Base-by-base conservation (phyloP, 352 stramenopile species). In the Halophytophthora polymorphica region DNA sequence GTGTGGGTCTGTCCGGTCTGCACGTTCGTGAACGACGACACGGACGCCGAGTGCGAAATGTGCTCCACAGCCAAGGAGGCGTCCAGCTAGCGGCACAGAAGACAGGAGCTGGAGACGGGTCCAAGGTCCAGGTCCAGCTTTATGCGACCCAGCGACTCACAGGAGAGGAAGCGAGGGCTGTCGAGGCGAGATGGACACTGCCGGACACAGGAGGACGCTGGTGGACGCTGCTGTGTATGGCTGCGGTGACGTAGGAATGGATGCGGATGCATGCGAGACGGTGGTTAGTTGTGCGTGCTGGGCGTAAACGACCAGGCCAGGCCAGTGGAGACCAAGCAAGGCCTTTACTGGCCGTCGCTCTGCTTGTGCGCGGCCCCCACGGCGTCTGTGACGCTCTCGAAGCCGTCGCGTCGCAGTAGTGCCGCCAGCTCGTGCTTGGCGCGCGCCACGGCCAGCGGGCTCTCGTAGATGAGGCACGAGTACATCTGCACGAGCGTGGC, bases 401-500 rank as follows among this genome's bases (percentile, higher is more conserved):
- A 97, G 15, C 90, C 93, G 45, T 98, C 88, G 1, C 63, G 63
- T 35, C 80, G 50, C 10, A 98, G 61, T 34, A 97, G 58, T 33
- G 77, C 81, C 13, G 69, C 72, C 33, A 98, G 61, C 53, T 98
- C 89, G 33, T 89, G 73, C 66, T 97, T 98, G 38, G 96, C 86
- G 21, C 81, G 74, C 1, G 76, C 73, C 11, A 98, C 82, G 8
- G 93, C 76, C 21, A 91, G 61, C 13, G 92, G 90, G 3, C 95
- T 94, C 23, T 95, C 73, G 58, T 96, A 98, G 25, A 96, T 90
- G 8, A 98, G 55, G 25, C 88, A 92, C 50, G 88, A 96, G 72
- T 98, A 98, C 62, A 98, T 84, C 56, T 98, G 88, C 49, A 98
- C 93, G 12, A 97, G 77, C 35, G 80, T 97, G 7, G 97, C 97